Evolutionary conservation across 2,329 filamentous ascomycete genomes (phyloP).

Genomic region (Ophiostoma perfectum): DNA sequence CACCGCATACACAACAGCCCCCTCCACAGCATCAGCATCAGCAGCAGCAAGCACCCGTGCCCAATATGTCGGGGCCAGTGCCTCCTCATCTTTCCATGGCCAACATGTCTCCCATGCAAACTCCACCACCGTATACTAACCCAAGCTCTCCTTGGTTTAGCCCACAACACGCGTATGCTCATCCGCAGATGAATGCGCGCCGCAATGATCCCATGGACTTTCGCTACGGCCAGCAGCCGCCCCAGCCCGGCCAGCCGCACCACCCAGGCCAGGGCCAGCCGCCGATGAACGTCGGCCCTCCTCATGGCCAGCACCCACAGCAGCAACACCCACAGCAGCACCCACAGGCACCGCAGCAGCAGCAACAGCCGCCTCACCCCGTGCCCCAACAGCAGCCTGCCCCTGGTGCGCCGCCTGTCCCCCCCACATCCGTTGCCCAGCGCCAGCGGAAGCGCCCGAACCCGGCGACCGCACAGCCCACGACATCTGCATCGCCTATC

Average conservation of each 20-base stretch:
- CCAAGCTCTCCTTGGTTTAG: conserved; percentile 36
- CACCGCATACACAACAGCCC: conserved; percentile 25
- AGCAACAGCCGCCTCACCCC: conserved; percentile 32
- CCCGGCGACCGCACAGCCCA: conserved; percentile 28
- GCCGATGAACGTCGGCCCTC: conserved; percentile 36
- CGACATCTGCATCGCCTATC: conserved; percentile 26
- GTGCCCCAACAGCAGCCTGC: conserved; percentile 27
- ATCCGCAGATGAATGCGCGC: conserved; percentile 40
- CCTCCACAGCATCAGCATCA: conserved; percentile 26
- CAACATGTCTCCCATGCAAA: conserved; percentile 10
- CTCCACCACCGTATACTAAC: conserved; percentile 33
- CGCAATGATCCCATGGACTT: conserved; percentile 32
- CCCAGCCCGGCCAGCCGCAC: conserved; percentile 31
- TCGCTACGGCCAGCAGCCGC: conserved; percentile 28
- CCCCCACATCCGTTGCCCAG: conserved; percentile 30
- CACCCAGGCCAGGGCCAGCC: conserved; percentile 36
- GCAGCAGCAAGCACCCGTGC: conserved; percentile 12
- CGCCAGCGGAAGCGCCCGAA: conserved; percentile 41
- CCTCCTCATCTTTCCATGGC: not conserved
- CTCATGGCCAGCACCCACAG: conserved; percentile 35
- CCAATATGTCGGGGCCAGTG: conserved; percentile 11
- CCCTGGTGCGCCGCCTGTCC: conserved; percentile 22
- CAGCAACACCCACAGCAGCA: conserved; percentile 33
- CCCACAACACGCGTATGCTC: conserved; percentile 39
- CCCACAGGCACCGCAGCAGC: conserved; percentile 19